Percentiles rank a stretch among this genome's conserved stretches.
Conservation (phyloP, 352 stramenopile genomes). For the Phytophthora melonis region DNA sequence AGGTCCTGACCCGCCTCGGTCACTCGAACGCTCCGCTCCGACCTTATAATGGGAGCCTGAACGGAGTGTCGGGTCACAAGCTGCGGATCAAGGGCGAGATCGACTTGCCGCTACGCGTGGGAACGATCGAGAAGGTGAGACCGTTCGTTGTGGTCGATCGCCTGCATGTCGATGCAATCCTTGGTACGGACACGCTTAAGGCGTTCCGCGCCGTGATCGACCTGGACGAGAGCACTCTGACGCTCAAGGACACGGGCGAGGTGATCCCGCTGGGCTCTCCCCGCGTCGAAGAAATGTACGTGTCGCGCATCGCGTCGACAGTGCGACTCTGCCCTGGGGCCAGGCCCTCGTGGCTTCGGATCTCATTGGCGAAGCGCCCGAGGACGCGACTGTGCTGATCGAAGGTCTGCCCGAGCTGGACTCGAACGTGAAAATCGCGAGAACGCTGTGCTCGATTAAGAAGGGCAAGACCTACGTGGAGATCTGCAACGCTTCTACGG, state of each 20-base stretch:
- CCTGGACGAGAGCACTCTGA: background rate
- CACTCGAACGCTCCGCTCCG: background rate
- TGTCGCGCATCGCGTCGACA: background rate
- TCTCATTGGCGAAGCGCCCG: background rate
- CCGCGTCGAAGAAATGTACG: background rate
- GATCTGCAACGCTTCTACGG: too few species aligned
- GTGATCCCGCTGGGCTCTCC: background rate
- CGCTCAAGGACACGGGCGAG: background rate
- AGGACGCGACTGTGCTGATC: background rate
- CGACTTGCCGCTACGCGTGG: background rate
- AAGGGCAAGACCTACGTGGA: too few species aligned
- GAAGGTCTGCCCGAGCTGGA: background rate
- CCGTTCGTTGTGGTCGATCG: background rate
- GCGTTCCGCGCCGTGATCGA: constrained; percentile 5
- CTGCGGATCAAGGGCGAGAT: background rate
- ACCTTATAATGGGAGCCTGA: background rate
- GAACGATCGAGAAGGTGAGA: background rate
- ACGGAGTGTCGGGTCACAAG: background rate
- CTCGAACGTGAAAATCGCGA: background rate
- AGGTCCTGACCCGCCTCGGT: background rate
- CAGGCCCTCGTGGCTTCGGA: background rate
- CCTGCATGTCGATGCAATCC: background rate
- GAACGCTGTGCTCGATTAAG: too few species aligned
- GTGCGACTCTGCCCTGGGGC: background rate
- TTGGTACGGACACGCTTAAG: background rate